These are phyloP conservation scores for Penicillium sp. DNA, from an alignment of 2,329 filamentous ascomycete genomes.

Conservation along the genomic window DNA sequence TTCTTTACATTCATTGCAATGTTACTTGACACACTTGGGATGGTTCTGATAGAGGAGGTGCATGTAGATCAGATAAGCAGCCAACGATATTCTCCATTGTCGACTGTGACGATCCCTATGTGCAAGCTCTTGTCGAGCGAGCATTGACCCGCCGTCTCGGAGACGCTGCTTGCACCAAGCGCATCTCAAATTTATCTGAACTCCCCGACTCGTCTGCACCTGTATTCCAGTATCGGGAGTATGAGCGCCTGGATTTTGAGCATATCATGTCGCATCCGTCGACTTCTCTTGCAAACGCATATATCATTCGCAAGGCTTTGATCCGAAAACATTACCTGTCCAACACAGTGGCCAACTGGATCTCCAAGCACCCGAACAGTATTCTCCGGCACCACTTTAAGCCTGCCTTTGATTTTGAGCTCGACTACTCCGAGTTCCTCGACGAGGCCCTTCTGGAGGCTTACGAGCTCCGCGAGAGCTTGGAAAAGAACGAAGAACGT, in stretches of 20 bases:
- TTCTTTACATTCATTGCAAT: background rate
- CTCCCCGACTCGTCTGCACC: constrained; percentile 52
- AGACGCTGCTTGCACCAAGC: constrained; percentile 52
- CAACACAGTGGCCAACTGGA: constrained; percentile 81
- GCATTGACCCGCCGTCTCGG: constrained; percentile 70
- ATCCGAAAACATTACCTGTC: constrained; percentile 95
- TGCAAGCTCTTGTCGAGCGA: constrained; percentile 79
- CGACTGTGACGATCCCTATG: constrained; percentile 84
- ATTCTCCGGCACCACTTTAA: constrained; percentile 72
- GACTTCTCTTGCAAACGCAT: constrained; percentile 78
- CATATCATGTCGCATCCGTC: constrained; percentile 65
- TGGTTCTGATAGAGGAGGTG: constrained; percentile 39
- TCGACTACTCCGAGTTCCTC: constrained; percentile 95
- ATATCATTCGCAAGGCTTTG: constrained; percentile 92
- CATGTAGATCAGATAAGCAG: constrained; percentile 41
- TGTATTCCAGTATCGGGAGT: constrained; percentile 79
- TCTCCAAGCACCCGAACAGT: constrained; percentile 77
- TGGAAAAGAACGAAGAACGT: constrained; percentile 67
- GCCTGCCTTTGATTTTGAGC: constrained; percentile 81
- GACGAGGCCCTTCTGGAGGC: constrained; percentile 91
- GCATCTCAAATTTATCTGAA: constrained; percentile 57
- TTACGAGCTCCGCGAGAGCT: constrained; percentile 80
- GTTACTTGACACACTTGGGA: constrained; percentile 13
- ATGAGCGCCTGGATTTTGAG: constrained; percentile 86
- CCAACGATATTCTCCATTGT: constrained; percentile 69